Evolutionary conservation across 163 green algal genomes (phyloP).

Genomic region (Scenedesmus sp.): DNA sequence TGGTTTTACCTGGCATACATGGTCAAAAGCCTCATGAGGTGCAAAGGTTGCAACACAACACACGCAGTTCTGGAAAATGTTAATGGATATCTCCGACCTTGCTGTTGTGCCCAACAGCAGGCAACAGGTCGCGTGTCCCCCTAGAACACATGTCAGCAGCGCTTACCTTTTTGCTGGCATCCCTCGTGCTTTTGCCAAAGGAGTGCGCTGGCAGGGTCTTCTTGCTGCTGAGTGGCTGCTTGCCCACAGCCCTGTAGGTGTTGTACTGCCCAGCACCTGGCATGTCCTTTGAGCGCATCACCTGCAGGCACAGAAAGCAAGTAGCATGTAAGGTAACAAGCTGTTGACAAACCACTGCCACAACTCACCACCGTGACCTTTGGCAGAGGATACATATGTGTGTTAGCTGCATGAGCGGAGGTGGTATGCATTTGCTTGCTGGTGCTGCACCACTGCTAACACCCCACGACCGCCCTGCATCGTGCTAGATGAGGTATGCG

Average conservation of each 20-base stretch:
- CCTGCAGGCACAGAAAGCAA: conserved; percentile 27
- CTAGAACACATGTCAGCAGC: background rate
- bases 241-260: conserved; percentile 61
- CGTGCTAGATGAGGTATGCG: too few species aligned
- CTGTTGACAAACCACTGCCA: background rate
- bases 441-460: background rate
- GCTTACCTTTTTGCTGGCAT: conserved; percentile 66
- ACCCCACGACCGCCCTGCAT: too few species aligned
- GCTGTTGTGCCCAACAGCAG: background rate
- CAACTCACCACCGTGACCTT: background rate
- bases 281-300: conserved; percentile 57
- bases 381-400: too few species aligned
- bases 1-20: background rate
- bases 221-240: conserved; percentile 72
- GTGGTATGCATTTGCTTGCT: background rate
- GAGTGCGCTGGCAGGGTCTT: conserved; percentile 70
- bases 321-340: background rate
- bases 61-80: background rate
- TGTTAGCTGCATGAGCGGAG: background rate
- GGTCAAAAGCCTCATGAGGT: too few species aligned
- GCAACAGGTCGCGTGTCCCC: background rate
- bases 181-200: conserved; percentile 73
- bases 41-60: background rate
- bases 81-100: background rate
- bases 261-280: conserved; percentile 75